Base-by-base conservation (phyloP, 1,139 yeast genomes). In the Blastobotrys serpentis region DNA sequence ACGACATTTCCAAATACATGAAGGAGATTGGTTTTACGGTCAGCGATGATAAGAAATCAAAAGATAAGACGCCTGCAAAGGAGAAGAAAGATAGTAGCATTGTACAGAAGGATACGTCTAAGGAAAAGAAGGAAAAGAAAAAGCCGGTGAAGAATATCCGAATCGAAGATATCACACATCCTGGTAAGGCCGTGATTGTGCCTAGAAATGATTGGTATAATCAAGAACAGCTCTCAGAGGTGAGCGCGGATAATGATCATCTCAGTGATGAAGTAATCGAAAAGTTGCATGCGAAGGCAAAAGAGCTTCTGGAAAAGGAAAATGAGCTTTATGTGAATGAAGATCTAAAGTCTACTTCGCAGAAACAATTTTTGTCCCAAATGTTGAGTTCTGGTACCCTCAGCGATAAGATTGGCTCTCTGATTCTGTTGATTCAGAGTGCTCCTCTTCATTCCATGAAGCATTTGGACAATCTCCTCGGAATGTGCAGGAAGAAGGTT, bases 381-480 rank as follows among this genome's bases (percentile, higher is more conserved):
- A 84, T 92, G 56, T 77, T 92, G 62, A 76, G 90, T 4, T 86
- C 83, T 55, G 99, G 99, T 86, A 92, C 99, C 0, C 76, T 92
- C 58, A 84, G 82, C 60, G 99, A 92, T 84, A 90, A 92, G 70
- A 86, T 92, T 51, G 87, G 97, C 43, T 97, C 98, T 0, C 76
- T 92, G 61, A 90, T 98, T 0, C 78, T 92, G 64, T 74, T 92
- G 64, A 80, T 90, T 43, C 98, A 92, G 65, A 98, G 92, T 70
- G 89, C 98, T 2, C 98, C 99, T 3, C 66, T 89, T 51, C 98
- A 92, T 65, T 86, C 94, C 56, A 65, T 84, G 51, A 86, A 87
- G 65, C 89, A 96, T 0, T 73, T 94, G 50, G 96, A 88, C 54
- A 83, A 84, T 23, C 71, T 92, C 56, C 67, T 87, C 50, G 76